Evolutionary conservation across 768 basidiomycete genomes (phyloP).

Genomic region (Hygrocybe coccinea): DNA sequence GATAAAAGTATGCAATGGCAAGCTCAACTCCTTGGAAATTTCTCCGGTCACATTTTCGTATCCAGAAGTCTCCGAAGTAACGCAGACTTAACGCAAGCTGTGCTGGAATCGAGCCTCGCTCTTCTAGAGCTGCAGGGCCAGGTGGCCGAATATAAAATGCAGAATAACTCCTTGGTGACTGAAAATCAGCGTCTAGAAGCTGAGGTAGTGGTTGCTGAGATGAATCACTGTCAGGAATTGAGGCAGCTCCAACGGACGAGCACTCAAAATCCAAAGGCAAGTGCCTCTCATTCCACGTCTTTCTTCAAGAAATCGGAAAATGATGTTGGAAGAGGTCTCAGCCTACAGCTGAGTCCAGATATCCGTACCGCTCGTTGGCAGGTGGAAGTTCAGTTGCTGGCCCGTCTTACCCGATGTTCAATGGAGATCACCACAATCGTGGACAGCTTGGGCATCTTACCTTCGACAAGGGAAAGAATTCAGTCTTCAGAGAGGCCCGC

Average conservation of each 20-base stretch:
- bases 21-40: slow-evolving; percentile 56
- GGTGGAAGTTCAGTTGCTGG: neutral
- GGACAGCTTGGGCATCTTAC: too few relatives aligned
- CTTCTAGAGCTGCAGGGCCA: slow-evolving; percentile 42
- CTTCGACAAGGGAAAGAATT: neutral
- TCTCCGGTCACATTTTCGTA: slow-evolving; percentile 53
- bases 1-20: slow-evolving; percentile 55
- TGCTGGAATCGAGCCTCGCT: slow-evolving; percentile 48
- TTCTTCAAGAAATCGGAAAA: too few relatives aligned
- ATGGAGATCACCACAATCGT: too few relatives aligned
- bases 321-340: too few relatives aligned
- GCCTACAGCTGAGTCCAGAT: too few relatives aligned
- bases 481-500: neutral
- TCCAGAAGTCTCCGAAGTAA: slow-evolving; percentile 25
- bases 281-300: too few relatives aligned
- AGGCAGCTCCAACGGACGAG: neutral
- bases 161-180: slow-evolving; percentile 19
- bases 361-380: slow-evolving; percentile 31
- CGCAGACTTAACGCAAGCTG: slow-evolving; percentile 25
- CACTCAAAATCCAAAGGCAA: too few relatives aligned
- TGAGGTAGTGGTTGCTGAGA: neutral
- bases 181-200: neutral
- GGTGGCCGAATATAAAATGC: slow-evolving; percentile 33
- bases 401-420: too few relatives aligned
- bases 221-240: neutral